Conservation (phyloP, 2,329 filamentous ascomycete genomes). For the Aspergillus quadrilineatus region DNA sequence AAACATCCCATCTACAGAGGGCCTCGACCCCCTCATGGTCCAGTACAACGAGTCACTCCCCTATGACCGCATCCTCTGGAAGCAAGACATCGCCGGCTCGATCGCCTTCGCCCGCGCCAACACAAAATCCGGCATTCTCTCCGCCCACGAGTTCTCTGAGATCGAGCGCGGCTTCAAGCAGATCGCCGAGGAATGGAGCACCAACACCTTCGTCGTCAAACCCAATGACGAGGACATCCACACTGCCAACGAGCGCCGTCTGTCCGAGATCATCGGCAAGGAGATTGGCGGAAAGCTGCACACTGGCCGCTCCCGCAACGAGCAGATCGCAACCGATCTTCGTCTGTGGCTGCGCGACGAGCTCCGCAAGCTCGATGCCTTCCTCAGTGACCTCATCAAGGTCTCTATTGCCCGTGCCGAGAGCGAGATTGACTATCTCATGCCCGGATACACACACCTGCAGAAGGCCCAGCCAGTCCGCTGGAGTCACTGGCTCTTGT, state of each 20-base stretch:
- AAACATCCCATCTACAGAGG: slow-evolving; percentile 52
- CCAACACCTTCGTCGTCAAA: slow-evolving; percentile 37
- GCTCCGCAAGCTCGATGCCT: slow-evolving; percentile 66
- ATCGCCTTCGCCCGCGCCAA: slow-evolving; percentile 83
- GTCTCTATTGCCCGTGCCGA: slow-evolving; percentile 70
- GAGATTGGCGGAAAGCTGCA: slow-evolving; percentile 85
- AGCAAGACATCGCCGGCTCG: slow-evolving; percentile 75
- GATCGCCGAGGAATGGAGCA: slow-evolving; percentile 50
- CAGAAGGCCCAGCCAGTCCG: slow-evolving; percentile 79
- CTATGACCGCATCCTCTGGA: slow-evolving; percentile 75
- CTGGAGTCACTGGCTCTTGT: slow-evolving; percentile 80
- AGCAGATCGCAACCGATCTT: slow-evolving; percentile 89
- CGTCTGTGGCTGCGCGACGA: slow-evolving; percentile 80
- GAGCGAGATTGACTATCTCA: slow-evolving; percentile 71
- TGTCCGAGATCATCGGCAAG: slow-evolving; percentile 83
- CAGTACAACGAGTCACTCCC: slow-evolving; percentile 79
- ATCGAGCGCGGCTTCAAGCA: slow-evolving; percentile 70
- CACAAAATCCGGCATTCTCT: slow-evolving; percentile 70
- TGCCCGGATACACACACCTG: slow-evolving; percentile 87
- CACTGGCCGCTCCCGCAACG: slow-evolving; percentile 82
- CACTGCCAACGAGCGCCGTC: slow-evolving; percentile 68
- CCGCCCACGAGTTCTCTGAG: slow-evolving; percentile 67
- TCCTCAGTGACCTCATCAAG: slow-evolving; percentile 67
- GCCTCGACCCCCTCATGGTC: slow-evolving; percentile 80
- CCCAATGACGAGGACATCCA: slow-evolving; percentile 60